Evolutionary conservation across 2,329 filamentous ascomycete genomes (phyloP).

Genomic region (Colletotrichum australisinense): DNA sequence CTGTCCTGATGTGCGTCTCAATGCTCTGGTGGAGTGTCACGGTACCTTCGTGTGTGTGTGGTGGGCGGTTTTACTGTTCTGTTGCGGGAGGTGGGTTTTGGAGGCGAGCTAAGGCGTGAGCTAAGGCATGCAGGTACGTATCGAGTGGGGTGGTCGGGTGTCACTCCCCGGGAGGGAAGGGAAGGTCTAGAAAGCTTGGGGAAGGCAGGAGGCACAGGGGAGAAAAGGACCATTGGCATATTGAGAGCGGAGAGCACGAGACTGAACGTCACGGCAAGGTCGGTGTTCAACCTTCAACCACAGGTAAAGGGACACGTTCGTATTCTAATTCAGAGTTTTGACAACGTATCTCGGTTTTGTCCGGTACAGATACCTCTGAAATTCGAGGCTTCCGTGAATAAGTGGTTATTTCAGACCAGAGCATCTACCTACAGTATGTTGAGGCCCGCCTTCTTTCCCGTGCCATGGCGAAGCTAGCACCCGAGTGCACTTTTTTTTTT

Average conservation of each 20-base stretch:
- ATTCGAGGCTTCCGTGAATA: no score
- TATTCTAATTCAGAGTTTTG: neutral
- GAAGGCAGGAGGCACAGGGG: neutral
- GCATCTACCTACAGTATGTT: no score
- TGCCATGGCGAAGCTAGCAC: no score
- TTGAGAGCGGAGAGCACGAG: neutral
- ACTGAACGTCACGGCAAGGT: neutral
- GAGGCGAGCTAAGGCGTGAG: conserved; percentile 23
- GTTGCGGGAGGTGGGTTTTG: conserved; percentile 34
- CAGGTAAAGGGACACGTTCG: neutral
- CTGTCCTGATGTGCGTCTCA: neutral
- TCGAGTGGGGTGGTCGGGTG: conserved; percentile 18
- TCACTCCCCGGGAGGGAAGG: neutral
- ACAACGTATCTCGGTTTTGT: no score
- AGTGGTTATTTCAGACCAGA: no score
- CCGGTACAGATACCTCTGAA: no score
- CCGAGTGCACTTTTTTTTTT: neutral
- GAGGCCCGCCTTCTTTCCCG: no score
- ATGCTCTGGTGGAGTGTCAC: conserved; percentile 3
- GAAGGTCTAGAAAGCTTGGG: neutral
- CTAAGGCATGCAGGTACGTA: conserved; percentile 27
- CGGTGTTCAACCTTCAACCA: neutral
- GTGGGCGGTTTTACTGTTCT: conserved; percentile 3
- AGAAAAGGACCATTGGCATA: neutral
- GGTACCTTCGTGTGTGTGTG: neutral